Evolutionary conservation across 805 yeast species (phyloP), one percentile per base, ranked within the genome.

Genomic region (Jamesozyma jinghongensis): DNA sequence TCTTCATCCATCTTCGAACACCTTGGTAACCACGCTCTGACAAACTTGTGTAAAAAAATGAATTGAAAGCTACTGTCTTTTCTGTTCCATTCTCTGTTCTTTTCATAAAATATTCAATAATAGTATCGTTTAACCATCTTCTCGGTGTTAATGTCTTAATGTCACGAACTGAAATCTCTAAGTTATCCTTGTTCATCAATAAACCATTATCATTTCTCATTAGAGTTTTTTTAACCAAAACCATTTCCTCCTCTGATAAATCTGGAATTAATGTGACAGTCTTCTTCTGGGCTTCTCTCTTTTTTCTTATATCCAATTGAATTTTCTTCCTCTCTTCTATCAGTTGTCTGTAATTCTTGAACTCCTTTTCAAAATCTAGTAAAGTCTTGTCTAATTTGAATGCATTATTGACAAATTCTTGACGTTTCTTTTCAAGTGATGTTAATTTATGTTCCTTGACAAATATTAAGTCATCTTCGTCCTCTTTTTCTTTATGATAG

Each of bases 101-200:
- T 36, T 65, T 64, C 53, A 88, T 67, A 57, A 81, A 90, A 51
- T 79, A 81, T 55, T 92, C 97, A 43, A 92, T 88, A 4, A 92
- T 72, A 34, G 80, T 84, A 61, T 92, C 98, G 57, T 92, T 92
- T 25, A 92, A 70, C 98, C 98, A 92, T 31, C 71, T 63, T 4
- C 81, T 69, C 40, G 81, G 83, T 7, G 71, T 63, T 27, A 92
- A 66, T 0, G 96, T 86, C 34, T 71, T 68, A 41, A 90, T 60
- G 57, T 92, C 98, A 27, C 74, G 63, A 0, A 73, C 72, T 3
- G 65, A 63, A 2, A 88, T 72, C 37, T 83, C 90, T 33, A 88
- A 74, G 32, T 62, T 64, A 29, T 57, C 57, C 8, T 57, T 56
- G 20, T 57, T 59, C 18, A 54, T 49, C 2, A 58, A 42, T 1